These are phyloP conservation scores for Phytophthora litchii DNA, from an alignment of 352 stramenopile species.

Conservation along the genomic window DNA sequence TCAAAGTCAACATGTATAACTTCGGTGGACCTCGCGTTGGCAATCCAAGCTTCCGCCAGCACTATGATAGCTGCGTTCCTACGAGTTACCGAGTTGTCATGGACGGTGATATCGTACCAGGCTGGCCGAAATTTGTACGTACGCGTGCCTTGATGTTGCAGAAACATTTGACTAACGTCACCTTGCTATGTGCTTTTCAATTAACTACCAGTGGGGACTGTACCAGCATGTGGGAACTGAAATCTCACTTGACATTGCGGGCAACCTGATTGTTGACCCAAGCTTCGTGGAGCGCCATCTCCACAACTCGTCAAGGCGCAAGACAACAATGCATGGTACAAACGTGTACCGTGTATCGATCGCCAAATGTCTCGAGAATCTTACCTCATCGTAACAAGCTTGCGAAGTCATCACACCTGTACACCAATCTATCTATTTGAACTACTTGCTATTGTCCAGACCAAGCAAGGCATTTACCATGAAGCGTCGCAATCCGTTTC, in stretches of 20 bases:
- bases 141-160: slow-evolving; percentile 4
- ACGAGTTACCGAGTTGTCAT: slow-evolving; percentile 85
- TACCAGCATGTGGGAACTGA: slow-evolving; percentile 82
- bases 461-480: too few relatives aligned
- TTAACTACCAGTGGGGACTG: slow-evolving; percentile 56
- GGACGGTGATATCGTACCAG: slow-evolving; percentile 82
- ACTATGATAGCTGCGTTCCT: slow-evolving; percentile 78
- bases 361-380: slow-evolving; percentile 66
- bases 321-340: slow-evolving; percentile 65
- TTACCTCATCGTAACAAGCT: slow-evolving; percentile 34
- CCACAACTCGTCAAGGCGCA: slow-evolving; percentile 69
- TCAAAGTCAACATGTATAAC: slow-evolving; percentile 91
- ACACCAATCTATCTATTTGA: slow-evolving; percentile 23
- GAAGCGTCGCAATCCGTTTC: slow-evolving; percentile 36
- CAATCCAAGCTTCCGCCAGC: slow-evolving; percentile 80
- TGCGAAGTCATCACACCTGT: not conserved
- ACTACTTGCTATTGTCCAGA: not conserved
- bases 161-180: too few relatives aligned
- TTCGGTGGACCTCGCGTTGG: slow-evolving; percentile 88
- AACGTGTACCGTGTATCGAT: slow-evolving; percentile 71
- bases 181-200: too few relatives aligned
- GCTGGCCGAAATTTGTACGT: slow-evolving; percentile 76
- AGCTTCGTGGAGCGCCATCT: slow-evolving; percentile 83
- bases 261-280: slow-evolving; percentile 82
- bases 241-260: slow-evolving; percentile 68